Conservation (phyloP, 2,329 filamentous ascomycete genomes). For the Karstenula rhodostoma region DNA sequence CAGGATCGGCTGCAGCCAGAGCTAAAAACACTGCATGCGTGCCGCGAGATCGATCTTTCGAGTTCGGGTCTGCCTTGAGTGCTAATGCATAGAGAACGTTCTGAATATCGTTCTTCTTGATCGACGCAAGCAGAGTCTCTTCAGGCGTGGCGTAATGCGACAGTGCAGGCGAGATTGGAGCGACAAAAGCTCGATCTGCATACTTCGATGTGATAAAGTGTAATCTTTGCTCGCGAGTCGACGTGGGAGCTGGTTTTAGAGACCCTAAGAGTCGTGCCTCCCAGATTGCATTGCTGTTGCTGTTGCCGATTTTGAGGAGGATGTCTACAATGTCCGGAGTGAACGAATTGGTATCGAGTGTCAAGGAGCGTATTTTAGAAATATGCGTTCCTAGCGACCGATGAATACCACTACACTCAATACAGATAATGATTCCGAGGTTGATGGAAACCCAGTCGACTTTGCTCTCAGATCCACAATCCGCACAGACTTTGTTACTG, state of each 20-base stretch:
- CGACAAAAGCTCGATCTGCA: constrained; percentile 81
- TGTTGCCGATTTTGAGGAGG: constrained; percentile 88
- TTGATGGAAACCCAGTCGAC: constrained; percentile 99
- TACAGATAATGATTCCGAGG: constrained; percentile 92
- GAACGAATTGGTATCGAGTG: constrained; percentile 94
- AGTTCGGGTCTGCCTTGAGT: constrained; percentile 84
- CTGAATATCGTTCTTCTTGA: constrained; percentile 96
- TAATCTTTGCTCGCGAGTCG: constrained; percentile 88
- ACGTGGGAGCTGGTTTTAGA: constrained; percentile 76
- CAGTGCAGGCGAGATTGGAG: constrained; percentile 76
- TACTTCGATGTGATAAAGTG: constrained; percentile 97
- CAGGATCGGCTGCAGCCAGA: constrained; percentile 90
- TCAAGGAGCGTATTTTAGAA: constrained; percentile 94
- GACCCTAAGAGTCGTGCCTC: constrained; percentile 81
- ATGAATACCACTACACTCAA: constrained; percentile 97
- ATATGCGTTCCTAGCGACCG: constrained; percentile 96
- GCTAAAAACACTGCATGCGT: constrained; percentile 92
- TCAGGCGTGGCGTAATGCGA: constrained; percentile 82
- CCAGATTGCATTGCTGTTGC: constrained; percentile 96
- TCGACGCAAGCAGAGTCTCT: constrained; percentile 87
- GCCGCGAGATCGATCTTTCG: constrained; percentile 78
- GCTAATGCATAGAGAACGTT: constrained; percentile 91
- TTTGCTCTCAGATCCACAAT: constrained; percentile 89
- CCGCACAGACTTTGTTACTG: constrained; percentile 91
- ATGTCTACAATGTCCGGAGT: constrained; percentile 97